Percentiles rank a stretch among this genome's conserved stretches.
phyloP scores from a whole-genome alignment of 176 grass and related monocot species.

The Bothriochloa decipiens region DNA sequence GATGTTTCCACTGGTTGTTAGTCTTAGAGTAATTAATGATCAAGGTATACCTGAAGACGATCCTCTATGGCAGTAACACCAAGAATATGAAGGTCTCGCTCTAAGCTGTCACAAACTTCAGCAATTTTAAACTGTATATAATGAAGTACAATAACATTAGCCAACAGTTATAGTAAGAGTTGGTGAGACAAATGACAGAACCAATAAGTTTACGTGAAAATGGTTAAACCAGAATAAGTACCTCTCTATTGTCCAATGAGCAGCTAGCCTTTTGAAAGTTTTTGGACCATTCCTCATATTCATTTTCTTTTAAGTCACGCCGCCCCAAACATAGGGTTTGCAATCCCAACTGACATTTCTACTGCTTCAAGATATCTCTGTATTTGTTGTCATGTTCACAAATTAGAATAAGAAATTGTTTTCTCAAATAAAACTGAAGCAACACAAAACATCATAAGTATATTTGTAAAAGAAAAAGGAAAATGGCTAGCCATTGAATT shows the following conservation, averaged over 20 bases:
- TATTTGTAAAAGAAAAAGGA: slow-evolving; percentile 1
- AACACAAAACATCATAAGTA: neutral
- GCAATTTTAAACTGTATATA: slow-evolving; percentile 59
- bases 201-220: neutral
- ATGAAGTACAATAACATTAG: neutral
- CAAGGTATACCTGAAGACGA: slow-evolving; percentile 71
- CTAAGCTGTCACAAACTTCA: slow-evolving; percentile 74
- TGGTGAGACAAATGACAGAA: slow-evolving; percentile 16
- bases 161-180: slow-evolving; percentile 17
- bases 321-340: slow-evolving; percentile 83
- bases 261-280: slow-evolving; percentile 78
- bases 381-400: slow-evolving; percentile 62
- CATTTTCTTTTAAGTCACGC: slow-evolving; percentile 75
- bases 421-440: neutral
- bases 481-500: slow-evolving; percentile 1
- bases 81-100: slow-evolving; percentile 83
- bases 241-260: slow-evolving; percentile 82
- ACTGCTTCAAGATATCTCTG: slow-evolving; percentile 69
- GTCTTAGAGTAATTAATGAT: slow-evolving; percentile 21
- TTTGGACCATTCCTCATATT: slow-evolving; percentile 81
- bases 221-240: slow-evolving; percentile 42
- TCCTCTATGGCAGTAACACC: slow-evolving; percentile 96
- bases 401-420: slow-evolving; percentile 8
- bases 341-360: slow-evolving; percentile 86
- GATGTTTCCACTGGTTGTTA: slow-evolving; percentile 22